Base-by-base conservation (phyloP, 1,284 basidiomycete genomes). In the Melanopsichium pennsylvanicum region DNA sequence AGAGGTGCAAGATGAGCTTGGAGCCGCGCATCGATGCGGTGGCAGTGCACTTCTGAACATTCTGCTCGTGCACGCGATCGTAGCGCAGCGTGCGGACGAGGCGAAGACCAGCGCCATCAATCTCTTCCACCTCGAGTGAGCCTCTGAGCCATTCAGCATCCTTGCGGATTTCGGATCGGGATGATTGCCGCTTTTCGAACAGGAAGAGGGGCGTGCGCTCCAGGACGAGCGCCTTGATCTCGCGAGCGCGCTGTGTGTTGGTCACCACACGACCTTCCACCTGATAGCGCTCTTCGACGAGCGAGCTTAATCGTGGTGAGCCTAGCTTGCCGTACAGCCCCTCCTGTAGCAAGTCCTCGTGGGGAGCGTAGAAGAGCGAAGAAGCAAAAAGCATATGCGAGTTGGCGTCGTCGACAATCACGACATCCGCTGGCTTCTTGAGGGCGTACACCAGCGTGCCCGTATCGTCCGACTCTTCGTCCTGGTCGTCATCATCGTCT, bases 171-270 rank as follows among this genome's bases (percentile, higher is more conserved):
- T 89, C 88, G 27, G 86, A 85, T 3, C 87, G 84, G 2, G 71
- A 61, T 32, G 73, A 60, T 75, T 91, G 88, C 0, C 87, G 88
- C 56, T 92, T 89, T 74, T 96, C 93, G 48, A 96, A 90, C 8
- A 97, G 84, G 84, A 97, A 97, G 27, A 98, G 84, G 0, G 93
- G 92, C 12, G 96, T 84, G 22, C 95, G 85, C 82, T 97, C 91
- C n/a, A 95, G 82, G 2, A 95, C 87, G n/a, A 76, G 69, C 13
- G 60, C 68, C 33, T 72, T 70, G 44, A 80, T 71, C 37, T 73
- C 73, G 32, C 46, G 45, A 8, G 77, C 61, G 12, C 67, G 55
- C 19, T 66, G 62, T 32, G 74, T 75, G 13, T 82, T 74, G 10
- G 67, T 38, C 13, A 76, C 60, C 0, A 82, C 76, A 2, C 78